A percentile compares a stretch with the other conserved stretches of the same genome.
These are phyloP conservation scores for Scheffersomyces coipomensis DNA, from an alignment of 805 yeast species.

Conservation along the genomic window DNA sequence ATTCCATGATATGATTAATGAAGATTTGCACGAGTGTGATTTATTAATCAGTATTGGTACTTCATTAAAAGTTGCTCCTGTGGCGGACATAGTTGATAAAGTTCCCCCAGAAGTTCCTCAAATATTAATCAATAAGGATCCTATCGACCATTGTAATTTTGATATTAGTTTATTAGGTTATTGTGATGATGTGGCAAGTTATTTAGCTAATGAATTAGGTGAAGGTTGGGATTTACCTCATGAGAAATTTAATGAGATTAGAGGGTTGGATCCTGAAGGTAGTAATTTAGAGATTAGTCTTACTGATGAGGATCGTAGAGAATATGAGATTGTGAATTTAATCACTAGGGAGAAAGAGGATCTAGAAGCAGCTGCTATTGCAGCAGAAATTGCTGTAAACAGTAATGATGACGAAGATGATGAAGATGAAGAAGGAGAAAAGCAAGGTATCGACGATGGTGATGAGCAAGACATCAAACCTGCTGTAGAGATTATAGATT, in stretches of 20 bases:
- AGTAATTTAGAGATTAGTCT: slow-evolving; percentile 8
- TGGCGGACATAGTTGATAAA: slow-evolving; percentile 36
- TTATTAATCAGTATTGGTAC: slow-evolving; percentile 83
- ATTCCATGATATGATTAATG: slow-evolving; percentile 28
- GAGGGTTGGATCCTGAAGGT: slow-evolving; percentile 11
- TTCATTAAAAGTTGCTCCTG: slow-evolving; percentile 65
- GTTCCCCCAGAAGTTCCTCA: slow-evolving; percentile 36
- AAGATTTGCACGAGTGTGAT: slow-evolving; percentile 71
- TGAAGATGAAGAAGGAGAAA: not conserved
- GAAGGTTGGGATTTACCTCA: slow-evolving; percentile 33
- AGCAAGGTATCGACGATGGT: slow-evolving; percentile 7
- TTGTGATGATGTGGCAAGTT: slow-evolving; percentile 41
- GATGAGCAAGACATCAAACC: no score
- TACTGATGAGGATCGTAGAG: slow-evolving; percentile 8
- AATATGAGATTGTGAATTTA: slow-evolving; percentile 5
- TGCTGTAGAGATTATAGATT: no score
- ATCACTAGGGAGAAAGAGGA: not conserved
- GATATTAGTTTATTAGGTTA: slow-evolving; percentile 39
- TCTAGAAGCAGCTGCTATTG: not conserved
- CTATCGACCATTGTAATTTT: slow-evolving; percentile 33
- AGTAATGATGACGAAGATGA: not conserved
- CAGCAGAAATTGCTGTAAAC: not conserved
- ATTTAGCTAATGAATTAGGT: slow-evolving; percentile 28
- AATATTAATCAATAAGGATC: slow-evolving; percentile 37
- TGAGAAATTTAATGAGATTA: slow-evolving; percentile 15